Percentiles rank a stretch among this genome's conserved stretches.
Evolutionary conservation across 306 rosid genomes (phyloP).

Genomic region (Boehmeria nivea): DNA sequence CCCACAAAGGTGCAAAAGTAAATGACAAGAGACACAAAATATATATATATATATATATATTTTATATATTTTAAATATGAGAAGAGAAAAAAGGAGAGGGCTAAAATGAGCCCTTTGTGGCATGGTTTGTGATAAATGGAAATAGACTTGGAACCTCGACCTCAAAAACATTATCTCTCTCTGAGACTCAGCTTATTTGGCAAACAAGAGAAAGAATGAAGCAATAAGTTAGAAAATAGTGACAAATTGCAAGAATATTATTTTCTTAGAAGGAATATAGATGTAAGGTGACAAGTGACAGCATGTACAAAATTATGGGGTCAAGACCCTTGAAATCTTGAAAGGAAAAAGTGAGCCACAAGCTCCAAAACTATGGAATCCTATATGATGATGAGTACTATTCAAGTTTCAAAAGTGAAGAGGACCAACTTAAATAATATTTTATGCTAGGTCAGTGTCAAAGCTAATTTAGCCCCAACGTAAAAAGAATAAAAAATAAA

Average conservation of each 20-base stretch:
- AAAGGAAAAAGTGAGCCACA: constrained; percentile 1
- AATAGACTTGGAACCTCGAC: constrained; percentile 34
- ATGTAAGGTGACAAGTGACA: too few species aligned
- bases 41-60: background rate
- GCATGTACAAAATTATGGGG: too few species aligned
- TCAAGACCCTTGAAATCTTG: background rate
- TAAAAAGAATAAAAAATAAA: too few species aligned
- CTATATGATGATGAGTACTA: background rate
- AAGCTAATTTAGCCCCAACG: too few species aligned
- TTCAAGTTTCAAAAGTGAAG: background rate
- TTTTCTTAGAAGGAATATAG: too few species aligned
- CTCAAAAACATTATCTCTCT: constrained; percentile 57
- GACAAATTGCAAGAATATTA: constrained; percentile 8
- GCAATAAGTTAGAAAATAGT: background rate
- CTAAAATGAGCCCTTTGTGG: constrained; percentile 15
- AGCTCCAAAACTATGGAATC: background rate
- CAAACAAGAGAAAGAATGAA: background rate
- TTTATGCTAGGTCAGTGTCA: background rate
- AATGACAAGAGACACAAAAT: background rate
- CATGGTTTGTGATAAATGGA: constrained; percentile 1
- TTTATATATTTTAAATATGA: too few species aligned
- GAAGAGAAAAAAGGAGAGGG: background rate
- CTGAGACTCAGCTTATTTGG: background rate
- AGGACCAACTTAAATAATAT: background rate
- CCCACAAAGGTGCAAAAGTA: constrained; percentile 16